Conservation (phyloP, 495 filamentous ascomycete species). For the Aspergillus panamensis region DNA sequence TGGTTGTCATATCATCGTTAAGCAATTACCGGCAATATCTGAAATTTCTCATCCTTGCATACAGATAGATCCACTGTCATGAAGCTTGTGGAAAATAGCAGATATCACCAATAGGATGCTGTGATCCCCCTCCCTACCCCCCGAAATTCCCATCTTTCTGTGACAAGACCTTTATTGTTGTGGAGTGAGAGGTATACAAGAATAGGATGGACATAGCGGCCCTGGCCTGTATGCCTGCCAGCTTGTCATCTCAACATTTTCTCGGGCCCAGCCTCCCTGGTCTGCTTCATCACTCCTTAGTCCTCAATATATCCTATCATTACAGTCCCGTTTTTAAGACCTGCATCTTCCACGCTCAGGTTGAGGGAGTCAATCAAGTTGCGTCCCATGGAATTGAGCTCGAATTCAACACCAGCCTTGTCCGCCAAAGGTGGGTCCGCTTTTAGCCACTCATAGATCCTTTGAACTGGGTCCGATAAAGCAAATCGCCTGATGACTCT, state of each 20-base stretch:
- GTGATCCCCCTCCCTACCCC: too few relatives aligned
- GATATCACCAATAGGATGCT: background rate
- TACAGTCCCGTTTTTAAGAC: constrained; percentile 83
- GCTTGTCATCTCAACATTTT: background rate
- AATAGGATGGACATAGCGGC: background rate
- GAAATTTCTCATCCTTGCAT: background rate
- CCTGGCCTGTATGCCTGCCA: background rate
- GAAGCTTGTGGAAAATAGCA: background rate
- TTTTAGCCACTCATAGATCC: constrained; percentile 96
- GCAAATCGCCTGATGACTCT: constrained; percentile 79
- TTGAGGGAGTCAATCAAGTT: constrained; percentile 75
- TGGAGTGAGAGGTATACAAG: background rate
- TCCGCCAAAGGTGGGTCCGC: constrained; percentile 66
- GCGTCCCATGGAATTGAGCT: constrained; percentile 74
- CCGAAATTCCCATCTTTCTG: too few relatives aligned
- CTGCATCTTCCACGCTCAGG: constrained; percentile 73
- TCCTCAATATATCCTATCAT: constrained; percentile 87
- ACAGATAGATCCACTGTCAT: background rate
- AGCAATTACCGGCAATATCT: background rate
- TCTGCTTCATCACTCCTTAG: constrained; percentile 25
- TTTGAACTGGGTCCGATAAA: constrained; percentile 71
- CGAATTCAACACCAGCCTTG: constrained; percentile 75
- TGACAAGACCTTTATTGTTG: background rate
- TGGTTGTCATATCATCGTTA: background rate
- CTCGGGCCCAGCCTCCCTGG: background rate